phyloP scores from a whole-genome alignment of 2,329 filamentous ascomycete genomes.

The Akanthomyces muscarius region DNA sequence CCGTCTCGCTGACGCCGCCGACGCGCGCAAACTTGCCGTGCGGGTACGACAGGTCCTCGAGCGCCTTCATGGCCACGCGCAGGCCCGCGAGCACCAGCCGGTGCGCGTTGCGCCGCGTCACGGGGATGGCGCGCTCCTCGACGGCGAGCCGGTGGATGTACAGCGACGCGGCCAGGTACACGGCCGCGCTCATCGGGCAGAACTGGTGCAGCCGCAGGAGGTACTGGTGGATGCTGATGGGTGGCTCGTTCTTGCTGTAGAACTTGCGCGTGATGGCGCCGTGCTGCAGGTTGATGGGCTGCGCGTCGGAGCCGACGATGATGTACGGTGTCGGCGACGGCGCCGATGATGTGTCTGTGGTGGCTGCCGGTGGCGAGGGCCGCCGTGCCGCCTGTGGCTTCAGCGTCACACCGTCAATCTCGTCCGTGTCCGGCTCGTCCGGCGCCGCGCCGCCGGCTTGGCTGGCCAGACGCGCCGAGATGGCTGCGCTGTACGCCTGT shows the following conservation, averaged over 20 bases:
- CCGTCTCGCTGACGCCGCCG: conserved; percentile 77
- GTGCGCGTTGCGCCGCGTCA: conserved; percentile 82
- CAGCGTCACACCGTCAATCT: conserved; percentile 51
- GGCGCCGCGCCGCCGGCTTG: conserved; percentile 18
- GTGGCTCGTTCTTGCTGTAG: conserved; percentile 82
- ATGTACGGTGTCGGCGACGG: conserved; percentile 47
- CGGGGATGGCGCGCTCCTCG: conserved; percentile 70
- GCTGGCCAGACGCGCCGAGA: conserved; percentile 26
- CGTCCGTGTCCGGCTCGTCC: neutral
- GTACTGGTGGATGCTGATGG: conserved; percentile 80
- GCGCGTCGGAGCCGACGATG: conserved; percentile 63
- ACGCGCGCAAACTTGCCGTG: conserved; percentile 82
- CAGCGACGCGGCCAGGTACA: conserved; percentile 82
- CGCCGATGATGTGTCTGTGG: neutral
- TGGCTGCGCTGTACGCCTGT: conserved; percentile 27
- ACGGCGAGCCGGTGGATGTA: conserved; percentile 84
- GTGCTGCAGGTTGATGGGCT: conserved; percentile 73
- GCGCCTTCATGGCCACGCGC: conserved; percentile 84
- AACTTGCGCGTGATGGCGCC: conserved; percentile 87
- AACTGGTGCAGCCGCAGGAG: conserved; percentile 81
- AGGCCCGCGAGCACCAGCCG: conserved; percentile 79
- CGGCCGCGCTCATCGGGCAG: conserved; percentile 89
- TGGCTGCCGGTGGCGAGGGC: conserved; percentile 24
- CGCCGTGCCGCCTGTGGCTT: conserved; percentile 30
- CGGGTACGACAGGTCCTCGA: conserved; percentile 88